Base-by-base conservation (phyloP, 2,329 filamentous ascomycete species). In the Claviceps capensis region DNA sequence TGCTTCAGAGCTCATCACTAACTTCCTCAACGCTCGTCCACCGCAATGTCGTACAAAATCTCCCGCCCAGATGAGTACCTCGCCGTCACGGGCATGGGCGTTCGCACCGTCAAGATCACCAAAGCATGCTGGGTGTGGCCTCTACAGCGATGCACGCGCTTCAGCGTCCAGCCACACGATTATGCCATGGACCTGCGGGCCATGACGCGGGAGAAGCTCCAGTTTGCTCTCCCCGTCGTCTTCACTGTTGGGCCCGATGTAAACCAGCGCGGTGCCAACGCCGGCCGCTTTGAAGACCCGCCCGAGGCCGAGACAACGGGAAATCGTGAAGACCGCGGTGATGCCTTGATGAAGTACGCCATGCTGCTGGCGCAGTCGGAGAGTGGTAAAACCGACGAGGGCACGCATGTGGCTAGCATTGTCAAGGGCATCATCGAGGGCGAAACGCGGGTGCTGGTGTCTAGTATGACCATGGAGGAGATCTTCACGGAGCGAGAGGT, bases 381-480 rank as follows among this genome's bases (percentile, higher is more conserved):
- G 8, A 62, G 61, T 40, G 70, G 69, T 2, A 69, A 72, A 58
- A 65, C 63, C 40, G 58, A 69, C 16, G 59, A 64, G 49, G 61
- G 70, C 67, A 57, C 77, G 51, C 86, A 91, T 68, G 82, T 93
- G 16, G 84, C 86, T 62, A 86, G 86, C 59, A 94, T 94, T 55
- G 84, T 94, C 67, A 91, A 88, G 67, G 88, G 87, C 54, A 89
- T 94, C 65, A 93, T 94, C 59, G 87, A 94, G 66, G 88, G 88
- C 55, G 88, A 94, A 67, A 90, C 86, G 1, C 79, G 88, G 53
- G 85, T 88, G 5, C 81, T 94, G 50, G 86, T 94, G 43, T 87
- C 83, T 0, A 83, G 81, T 59, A 91, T 94, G 86, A 90, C 86
- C n/a, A 91, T 93, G 85, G 87, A 91, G 64, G 87, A 93, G 67